Base-by-base conservation (phyloP, 495 filamentous ascomycete species). In the Collariella sp. region DNA sequence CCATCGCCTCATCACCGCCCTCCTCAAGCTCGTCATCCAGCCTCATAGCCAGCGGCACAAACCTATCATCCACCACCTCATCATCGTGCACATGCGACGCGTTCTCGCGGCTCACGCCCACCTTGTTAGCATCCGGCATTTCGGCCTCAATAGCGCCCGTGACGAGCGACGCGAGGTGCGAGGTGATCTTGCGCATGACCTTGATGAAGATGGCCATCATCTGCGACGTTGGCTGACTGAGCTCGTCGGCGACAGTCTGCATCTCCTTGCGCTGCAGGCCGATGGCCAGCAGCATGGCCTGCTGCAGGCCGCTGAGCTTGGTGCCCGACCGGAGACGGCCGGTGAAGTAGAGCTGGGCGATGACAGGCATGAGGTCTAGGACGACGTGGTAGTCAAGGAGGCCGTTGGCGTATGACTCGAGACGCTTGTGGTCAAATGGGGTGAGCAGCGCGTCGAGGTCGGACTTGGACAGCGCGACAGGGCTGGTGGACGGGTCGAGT, bases 301-400 rank as follows among this genome's bases (percentile, higher is more conserved):
- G 78, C 67, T 97, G 91, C 26, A 96, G 79, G 29, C 83, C 83
- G 5, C 82, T 85, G 29, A 96, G 74, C 50, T 77, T 83, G 59
- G 94, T 74, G 34, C 73, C 73, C 40, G 73, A 68, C 55, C 74
- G 82, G 3, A 97, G 71, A 16, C 82, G 80, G 48, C 87, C 86
- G 7, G 79, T 79, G 71, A 99, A 96, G 76, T 89, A 93, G 36
- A 90, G 79, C 7, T 78, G 73, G 6, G 94, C 80, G 46, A 97
- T 80, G 6, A 73, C 76, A 2, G 94, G 94, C 56, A 97, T 75
- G 69, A 99, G 81, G 63, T 99, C 94, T 33, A 97, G 77, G 50
- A 99, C 93, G 59, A 96, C 91, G 67, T 96, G 94, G 72, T 96
- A 95, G 65, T 99, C 94, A 16, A 99, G 79, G 70, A 96, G 85